phyloP scores from a whole-genome alignment of 2,329 filamentous ascomycete genomes.

The Diplodia seriata region DNA sequence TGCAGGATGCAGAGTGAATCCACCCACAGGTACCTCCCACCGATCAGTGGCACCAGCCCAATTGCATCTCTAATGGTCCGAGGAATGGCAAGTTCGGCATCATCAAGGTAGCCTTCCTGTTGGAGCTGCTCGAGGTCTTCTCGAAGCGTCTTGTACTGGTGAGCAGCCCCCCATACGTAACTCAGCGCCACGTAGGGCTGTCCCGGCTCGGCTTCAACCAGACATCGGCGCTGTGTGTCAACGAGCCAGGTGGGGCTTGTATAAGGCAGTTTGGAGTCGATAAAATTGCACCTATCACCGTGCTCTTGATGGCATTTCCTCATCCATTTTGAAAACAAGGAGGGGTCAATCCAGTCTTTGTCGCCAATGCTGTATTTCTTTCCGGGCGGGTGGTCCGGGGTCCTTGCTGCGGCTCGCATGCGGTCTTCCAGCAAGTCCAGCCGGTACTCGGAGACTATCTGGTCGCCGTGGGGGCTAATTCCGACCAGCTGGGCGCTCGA shows the following conservation, averaged over 20 bases:
- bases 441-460: slow-evolving; percentile 14
- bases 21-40: slow-evolving; percentile 35
- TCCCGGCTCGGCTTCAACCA: slow-evolving; percentile 10
- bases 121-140: slow-evolving; percentile 17
- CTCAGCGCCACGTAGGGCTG: slow-evolving; percentile 35
- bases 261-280: background rate
- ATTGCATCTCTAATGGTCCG: slow-evolving; percentile 35
- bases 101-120: slow-evolving; percentile 29
- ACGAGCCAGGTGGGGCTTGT: slow-evolving; percentile 12
- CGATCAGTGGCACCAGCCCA: slow-evolving; percentile 27
- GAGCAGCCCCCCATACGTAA: slow-evolving; percentile 36
- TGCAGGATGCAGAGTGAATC: slow-evolving; percentile 36
- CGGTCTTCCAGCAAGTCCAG: slow-evolving; percentile 20
- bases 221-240: slow-evolving; percentile 13
- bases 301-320: slow-evolving; percentile 1
- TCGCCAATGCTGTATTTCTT: slow-evolving; percentile 17
- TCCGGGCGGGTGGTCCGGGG: background rate
- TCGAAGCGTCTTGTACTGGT: slow-evolving; percentile 27
- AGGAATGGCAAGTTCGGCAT: slow-evolving; percentile 27
- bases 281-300: background rate
- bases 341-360: slow-evolving; percentile 11
- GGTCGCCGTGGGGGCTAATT: slow-evolving; percentile 13
- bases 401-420: background rate
- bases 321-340: background rate
- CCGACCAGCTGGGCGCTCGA: slow-evolving; percentile 24